Evolutionary conservation across 176 grass and related monocot species (phyloP), one percentile per base, ranked within the genome.

Genomic region (Rhynchospora tenuis): DNA sequence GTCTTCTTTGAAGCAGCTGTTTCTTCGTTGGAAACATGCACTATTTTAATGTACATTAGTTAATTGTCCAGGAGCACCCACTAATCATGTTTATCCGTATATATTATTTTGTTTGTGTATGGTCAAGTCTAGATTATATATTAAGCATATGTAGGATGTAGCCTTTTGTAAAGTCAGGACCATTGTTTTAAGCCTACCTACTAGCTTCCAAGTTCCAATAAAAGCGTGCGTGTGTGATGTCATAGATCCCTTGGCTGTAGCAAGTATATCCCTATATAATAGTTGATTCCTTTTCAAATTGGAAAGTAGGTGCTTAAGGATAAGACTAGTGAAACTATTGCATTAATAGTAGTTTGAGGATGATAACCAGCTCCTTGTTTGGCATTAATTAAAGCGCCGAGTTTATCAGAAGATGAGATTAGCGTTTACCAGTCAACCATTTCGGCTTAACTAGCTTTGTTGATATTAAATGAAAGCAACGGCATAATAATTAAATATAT

Each of bases 11-110:
- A 19, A 54, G 61, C 9, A 65, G 79, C 24, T 12, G 80, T 82
- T 82, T 82, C 80, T 54, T 33, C 60, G 33, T 54, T 82, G 61
- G 45, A 68, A 67, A 67, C 80, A 82, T 82, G 44, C 16, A 43
- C 28, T 82, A 67, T 82, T 68, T 82, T 67, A 81, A 82, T 26
- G 19, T 26, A 67, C 8, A 61, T 8, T 82, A 67, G 46, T 7
- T 68, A 67, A 24, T 38, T 38, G 27, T 80, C 19, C 0, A 27
- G 26, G 50, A 13, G 23, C 42, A 82, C 78, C 43, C 68, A 38
- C 54, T 81, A 82, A 82, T 82, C 38, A 63, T 65, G 42, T 27
- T 48, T 65, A 82, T 67, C 80, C 79, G 51, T 6, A 28, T 80
- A 45, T 66, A 44, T 31, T 66, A 44, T 31, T 6, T 64, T 28